Conservation (phyloP, 768 basidiomycete genomes). For the Rhizopogon vesiculosus region DNA sequence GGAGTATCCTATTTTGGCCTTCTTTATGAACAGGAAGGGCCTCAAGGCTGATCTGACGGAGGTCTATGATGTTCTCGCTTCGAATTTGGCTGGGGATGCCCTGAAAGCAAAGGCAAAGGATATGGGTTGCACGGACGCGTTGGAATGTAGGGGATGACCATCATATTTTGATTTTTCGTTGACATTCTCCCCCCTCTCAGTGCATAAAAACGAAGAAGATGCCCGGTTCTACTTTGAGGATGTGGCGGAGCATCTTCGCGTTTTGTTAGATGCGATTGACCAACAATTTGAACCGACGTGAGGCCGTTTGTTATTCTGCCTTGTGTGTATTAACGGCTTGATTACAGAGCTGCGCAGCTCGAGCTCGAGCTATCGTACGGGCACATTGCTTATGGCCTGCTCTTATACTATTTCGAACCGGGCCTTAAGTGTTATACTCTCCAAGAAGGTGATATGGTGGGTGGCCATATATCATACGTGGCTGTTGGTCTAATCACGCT, state of each 20-base stretch:
- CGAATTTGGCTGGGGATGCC: neutral
- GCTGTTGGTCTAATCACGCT: neutral
- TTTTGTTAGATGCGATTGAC: conserved; percentile 7
- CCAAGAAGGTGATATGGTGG: neutral
- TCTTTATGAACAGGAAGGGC: neutral
- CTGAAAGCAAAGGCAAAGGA: neutral
- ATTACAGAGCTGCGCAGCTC: conserved; percentile 10
- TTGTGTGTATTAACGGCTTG: neutral
- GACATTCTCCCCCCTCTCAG: neutral
- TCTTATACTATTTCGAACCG: conserved; percentile 8
- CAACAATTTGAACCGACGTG: conserved; percentile 13
- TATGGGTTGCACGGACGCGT: neutral
- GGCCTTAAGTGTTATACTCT: neutral
- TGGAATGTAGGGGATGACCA: neutral
- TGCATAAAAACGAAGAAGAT: neutral
- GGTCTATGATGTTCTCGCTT: neutral
- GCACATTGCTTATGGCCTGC: conserved; percentile 12
- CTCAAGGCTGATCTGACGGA: conserved; percentile 1
- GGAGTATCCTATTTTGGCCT: neutral
- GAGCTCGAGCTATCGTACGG: conserved; percentile 10
- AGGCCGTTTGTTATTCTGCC: neutral
- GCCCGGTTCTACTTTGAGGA: conserved; percentile 3
- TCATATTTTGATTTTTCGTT: neutral
- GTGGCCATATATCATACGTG: neutral
- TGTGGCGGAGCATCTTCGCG: conserved; percentile 8